Base-by-base conservation (phyloP, 2,329 filamentous ascomycete species). In the Bimuria novae-zelandiae region DNA sequence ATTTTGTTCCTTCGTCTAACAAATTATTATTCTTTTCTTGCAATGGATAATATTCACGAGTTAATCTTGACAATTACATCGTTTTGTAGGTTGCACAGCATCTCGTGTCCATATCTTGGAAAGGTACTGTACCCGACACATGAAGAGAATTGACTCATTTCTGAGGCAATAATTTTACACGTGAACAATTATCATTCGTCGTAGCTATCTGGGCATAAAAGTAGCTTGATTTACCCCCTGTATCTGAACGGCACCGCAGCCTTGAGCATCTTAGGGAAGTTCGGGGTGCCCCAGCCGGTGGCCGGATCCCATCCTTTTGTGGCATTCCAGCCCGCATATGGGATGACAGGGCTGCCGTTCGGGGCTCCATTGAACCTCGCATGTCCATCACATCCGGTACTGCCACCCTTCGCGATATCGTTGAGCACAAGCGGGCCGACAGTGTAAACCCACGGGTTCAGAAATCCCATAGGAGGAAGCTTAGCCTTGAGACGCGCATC, bases 401-500 rank as follows among this genome's bases (percentile, higher is more conserved):
- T 68, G 7, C 64, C 65, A 22, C 76, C 76, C 1, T 62, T 55
- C 46, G 57, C 69, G 52, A 69, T 74, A 56, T 84, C 82, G 6
- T 75, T 82, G 16, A 84, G 71, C 1, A 72, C 80, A 44, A 67
- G 72, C 73, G 12, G 76, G 77, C 17, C 64, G 53, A 0, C 68
- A 69, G 65, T 86, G 85, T 4, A 86, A 64, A 75, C 80, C 82
- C 43, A 48, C 0, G 83, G 84, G 62, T 86, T 86, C 51, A 86
- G 57, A 75, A 85, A 85, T 0, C 84, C 84, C 42, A 86, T 68
- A 0, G 77, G 66, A 0, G 77, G 65, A n/a, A 44, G 43, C 63
- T 81, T 77, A n/a, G 80, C 79, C 2, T 74, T 69, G 10, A 86
- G 69, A 10, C 82, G 75, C 0, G 80, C 82, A 61, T 87, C 84